A percentile compares a stretch with the other conserved stretches of the same genome.
phyloP scores from a whole-genome alignment of 2,329 filamentous ascomycete species.

The Blastomyces parvus region DNA sequence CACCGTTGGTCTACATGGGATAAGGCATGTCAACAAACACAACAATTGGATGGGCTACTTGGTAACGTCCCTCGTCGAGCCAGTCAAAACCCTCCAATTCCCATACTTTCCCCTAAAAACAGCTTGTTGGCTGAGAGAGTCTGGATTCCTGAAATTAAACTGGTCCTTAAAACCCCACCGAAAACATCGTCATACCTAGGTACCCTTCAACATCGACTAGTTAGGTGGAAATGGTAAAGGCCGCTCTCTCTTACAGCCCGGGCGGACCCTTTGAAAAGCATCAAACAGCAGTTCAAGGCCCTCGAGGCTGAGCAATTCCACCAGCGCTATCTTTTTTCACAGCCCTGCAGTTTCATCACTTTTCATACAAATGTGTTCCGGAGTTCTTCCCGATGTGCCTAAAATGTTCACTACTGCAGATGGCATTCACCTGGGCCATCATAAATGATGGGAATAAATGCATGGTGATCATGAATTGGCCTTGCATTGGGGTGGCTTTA shows the following conservation, averaged over 20 bases:
- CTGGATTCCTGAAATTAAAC: neutral
- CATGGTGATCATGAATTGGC: constrained; percentile 3
- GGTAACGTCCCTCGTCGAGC: neutral
- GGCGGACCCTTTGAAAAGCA: neutral
- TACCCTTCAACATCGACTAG: neutral
- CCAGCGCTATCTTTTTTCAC: neutral
- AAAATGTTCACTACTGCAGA: neutral
- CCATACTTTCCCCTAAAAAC: neutral
- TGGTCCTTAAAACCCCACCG: constrained; percentile 3
- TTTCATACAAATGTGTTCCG: neutral
- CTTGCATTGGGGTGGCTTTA: constrained; percentile 4
- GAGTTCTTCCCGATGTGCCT: neutral
- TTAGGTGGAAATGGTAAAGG: neutral
- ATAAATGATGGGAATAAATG: neutral
- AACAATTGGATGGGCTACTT: constrained; percentile 1
- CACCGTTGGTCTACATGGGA: constrained; percentile 3
- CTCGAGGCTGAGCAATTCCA: neutral
- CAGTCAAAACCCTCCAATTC: constrained; percentile 3
- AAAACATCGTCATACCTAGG: constrained; percentile 1
- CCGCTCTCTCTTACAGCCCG: neutral
- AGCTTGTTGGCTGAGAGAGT: neutral
- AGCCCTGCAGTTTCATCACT: neutral
- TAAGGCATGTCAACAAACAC: constrained; percentile 2
- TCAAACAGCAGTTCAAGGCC: neutral
- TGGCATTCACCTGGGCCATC: neutral